These are phyloP conservation scores for Medicago lupulina DNA, from an alignment of 306 rosid genomes.

Conservation along the genomic window DNA sequence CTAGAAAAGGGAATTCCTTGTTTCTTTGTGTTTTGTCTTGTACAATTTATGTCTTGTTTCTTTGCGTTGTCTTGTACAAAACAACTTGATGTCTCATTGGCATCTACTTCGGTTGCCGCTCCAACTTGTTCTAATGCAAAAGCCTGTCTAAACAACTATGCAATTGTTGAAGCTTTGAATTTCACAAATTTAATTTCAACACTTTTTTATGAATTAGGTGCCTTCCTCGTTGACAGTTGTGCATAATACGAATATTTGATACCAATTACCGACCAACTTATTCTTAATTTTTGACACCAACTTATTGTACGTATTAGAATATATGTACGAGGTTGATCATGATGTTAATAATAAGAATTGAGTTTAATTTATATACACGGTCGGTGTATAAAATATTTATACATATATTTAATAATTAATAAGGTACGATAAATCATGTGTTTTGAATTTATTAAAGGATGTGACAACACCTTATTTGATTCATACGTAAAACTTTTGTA, in stretches of 20 bases:
- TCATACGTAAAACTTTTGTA: no score
- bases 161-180: not conserved
- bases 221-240: constrained; percentile 16
- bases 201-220: constrained; percentile 5
- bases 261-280: not conserved
- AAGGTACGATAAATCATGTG: no score
- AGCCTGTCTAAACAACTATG: constrained; percentile 47
- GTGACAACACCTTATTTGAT: no score
- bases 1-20: not conserved
- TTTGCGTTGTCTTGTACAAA: constrained; percentile 15
- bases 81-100: not conserved
- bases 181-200: not conserved
- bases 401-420: no score
- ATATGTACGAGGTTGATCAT: not conserved
- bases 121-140: constrained; percentile 31
- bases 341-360: not conserved
- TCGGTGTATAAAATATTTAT: no score
- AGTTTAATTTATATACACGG: no score
- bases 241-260: constrained; percentile 2
- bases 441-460: no score
- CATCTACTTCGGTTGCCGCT: constrained; percentile 34
- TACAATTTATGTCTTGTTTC: constrained; percentile 16
- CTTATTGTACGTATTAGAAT: not conserved
- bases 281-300: constrained; percentile 9
- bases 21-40: no score